Evolutionary conservation across 148 eudicot species (phyloP).

Genomic region (Persicaria maculosa): DNA sequence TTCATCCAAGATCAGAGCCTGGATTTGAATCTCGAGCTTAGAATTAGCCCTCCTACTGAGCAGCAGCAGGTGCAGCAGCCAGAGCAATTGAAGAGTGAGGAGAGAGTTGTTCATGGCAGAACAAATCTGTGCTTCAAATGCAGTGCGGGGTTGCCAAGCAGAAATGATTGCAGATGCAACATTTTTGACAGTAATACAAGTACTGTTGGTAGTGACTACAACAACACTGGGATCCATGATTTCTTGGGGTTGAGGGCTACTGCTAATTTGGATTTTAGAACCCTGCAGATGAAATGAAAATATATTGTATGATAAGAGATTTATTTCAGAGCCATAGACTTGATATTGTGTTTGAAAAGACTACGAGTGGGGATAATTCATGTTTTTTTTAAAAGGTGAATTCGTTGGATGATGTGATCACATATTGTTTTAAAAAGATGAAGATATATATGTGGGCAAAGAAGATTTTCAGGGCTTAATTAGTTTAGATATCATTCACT

Average conservation of each 20-base stretch:
- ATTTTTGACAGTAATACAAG: slow-evolving; percentile 17
- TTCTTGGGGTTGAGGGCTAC: slow-evolving; percentile 61
- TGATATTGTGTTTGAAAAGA: no score
- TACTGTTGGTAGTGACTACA: slow-evolving; percentile 24
- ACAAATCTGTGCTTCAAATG: slow-evolving; percentile 53
- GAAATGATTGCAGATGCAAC: slow-evolving; percentile 56
- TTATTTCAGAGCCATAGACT: no score
- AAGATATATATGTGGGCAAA: no score
- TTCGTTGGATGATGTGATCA: no score
- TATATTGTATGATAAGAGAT: not conserved
- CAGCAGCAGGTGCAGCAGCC: slow-evolving; percentile 17
- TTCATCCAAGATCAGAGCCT: slow-evolving; percentile 14
- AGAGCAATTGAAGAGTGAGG: slow-evolving; percentile 7
- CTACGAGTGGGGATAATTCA: no score
- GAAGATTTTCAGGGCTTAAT: no score
- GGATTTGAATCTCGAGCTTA: slow-evolving; percentile 75
- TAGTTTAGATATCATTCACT: no score
- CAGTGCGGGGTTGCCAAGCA: slow-evolving; percentile 50
- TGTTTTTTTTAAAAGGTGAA: no score
- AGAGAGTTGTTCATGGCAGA: slow-evolving; percentile 30
- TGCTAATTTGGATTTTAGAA: slow-evolving; percentile 61
- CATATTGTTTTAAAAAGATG: no score
- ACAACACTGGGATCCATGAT: slow-evolving; percentile 39
- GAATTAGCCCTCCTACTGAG: slow-evolving; percentile 75
- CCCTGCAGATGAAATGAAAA: slow-evolving; percentile 67